Evolutionary conservation across 2,329 filamentous ascomycete genomes (phyloP).

Genomic region (Ceratocystis huliohia): DNA sequence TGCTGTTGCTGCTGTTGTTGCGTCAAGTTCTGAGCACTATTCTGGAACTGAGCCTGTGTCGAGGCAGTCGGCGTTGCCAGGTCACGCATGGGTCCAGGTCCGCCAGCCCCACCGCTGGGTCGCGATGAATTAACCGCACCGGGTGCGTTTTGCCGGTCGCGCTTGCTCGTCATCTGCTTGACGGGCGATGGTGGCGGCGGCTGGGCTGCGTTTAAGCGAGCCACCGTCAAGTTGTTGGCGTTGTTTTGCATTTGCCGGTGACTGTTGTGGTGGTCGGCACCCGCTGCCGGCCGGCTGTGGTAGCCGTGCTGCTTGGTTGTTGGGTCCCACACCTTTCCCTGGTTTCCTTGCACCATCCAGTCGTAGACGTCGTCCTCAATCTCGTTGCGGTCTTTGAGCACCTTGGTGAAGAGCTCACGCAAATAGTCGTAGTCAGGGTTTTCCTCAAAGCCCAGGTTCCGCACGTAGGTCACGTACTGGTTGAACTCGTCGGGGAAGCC

Average conservation of each 20-base stretch:
- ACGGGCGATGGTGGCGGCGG: conserved; percentile 76
- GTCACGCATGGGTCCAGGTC: conserved; percentile 45
- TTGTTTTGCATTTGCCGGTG: conserved; percentile 63
- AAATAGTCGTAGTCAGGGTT: conserved; percentile 97
- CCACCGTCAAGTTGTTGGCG: conserved; percentile 56
- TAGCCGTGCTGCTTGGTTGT: conserved; percentile 50
- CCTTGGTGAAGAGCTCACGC: conserved; percentile 89
- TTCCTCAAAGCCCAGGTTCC: conserved; percentile 96
- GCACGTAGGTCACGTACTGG: conserved; percentile 93
- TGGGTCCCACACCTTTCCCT: conserved; percentile 75
- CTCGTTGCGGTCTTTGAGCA: conserved; percentile 84
- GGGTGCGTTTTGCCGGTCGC: conserved; percentile 63
- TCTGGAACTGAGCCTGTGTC: conserved; percentile 92
- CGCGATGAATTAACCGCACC: conserved; percentile 63
- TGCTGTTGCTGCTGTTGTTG: conserved; percentile 34
- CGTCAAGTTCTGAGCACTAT: conserved; percentile 78
- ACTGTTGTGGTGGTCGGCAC: conserved; percentile 53
- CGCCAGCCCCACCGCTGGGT: conserved; percentile 41
- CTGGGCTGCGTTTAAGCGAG: conserved; percentile 89
- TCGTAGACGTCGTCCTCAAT: conserved; percentile 98
- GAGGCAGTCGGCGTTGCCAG: conserved; percentile 75
- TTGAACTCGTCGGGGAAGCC: conserved; percentile 95
- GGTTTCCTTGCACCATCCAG: conserved; percentile 84
- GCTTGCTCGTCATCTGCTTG: conserved; percentile 66
- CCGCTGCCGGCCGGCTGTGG: conserved; percentile 27